Percentiles rank a stretch among this genome's conserved stretches.
Evolutionary conservation across 768 basidiomycete species (phyloP).

Genomic region (Termitomyces bulborhizus): DNA sequence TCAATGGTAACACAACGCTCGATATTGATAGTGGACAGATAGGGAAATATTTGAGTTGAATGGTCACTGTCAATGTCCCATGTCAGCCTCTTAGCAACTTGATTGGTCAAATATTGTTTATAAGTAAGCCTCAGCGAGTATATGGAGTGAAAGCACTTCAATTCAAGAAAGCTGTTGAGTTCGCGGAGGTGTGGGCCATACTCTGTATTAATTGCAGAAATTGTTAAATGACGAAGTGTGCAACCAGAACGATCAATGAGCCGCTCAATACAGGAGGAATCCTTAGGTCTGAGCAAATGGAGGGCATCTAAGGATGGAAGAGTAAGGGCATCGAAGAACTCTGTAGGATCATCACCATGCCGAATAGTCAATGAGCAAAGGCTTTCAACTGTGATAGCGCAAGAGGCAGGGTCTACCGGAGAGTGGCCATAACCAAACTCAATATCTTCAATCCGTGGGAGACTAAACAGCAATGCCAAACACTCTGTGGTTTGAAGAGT

Average conservation of each 20-base stretch:
- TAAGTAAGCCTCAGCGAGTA: background rate
- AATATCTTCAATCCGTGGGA: too few species aligned
- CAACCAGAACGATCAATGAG: background rate
- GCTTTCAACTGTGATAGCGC: background rate
- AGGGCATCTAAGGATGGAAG: background rate
- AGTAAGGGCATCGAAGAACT: background rate
- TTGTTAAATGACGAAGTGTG: background rate
- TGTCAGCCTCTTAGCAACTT: background rate
- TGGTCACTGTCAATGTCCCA: background rate
- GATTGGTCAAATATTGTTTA: background rate
- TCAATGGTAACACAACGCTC: background rate
- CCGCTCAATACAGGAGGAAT: background rate
- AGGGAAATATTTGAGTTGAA: background rate
- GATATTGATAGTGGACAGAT: background rate
- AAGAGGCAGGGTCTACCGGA: too few species aligned
- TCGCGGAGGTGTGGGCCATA: background rate
- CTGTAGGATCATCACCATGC: background rate
- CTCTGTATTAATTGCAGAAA: background rate
- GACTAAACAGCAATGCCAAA: too few species aligned
- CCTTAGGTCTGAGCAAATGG: background rate
- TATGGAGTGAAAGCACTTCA: background rate
- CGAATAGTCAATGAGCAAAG: background rate
- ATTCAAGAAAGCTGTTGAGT: background rate
- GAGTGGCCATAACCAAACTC: too few species aligned
- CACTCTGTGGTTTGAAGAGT: too few species aligned